These are phyloP conservation scores for Sugiyamaella boreocaroliniensis DNA, from an alignment of 805 yeast species.

Conservation along the genomic window DNA sequence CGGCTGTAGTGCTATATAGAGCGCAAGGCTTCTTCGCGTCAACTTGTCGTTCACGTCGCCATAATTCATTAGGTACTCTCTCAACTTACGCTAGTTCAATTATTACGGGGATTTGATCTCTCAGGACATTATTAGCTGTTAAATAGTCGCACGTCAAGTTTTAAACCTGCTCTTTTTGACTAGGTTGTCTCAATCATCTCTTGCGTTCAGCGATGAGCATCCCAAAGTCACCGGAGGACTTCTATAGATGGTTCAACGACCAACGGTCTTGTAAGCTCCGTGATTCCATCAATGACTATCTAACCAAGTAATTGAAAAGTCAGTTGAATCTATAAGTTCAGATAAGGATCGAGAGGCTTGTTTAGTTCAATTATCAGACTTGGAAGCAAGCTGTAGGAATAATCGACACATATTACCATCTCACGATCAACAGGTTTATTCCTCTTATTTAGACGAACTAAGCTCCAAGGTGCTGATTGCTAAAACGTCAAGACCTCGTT, in stretches of 20 bases:
- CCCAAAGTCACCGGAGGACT: conserved; percentile 7
- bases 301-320: background rate
- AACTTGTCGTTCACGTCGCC: no score
- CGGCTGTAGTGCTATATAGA: no score
- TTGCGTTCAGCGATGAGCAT: background rate
- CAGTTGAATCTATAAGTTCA: background rate
- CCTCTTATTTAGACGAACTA: background rate
- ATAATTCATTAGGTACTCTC: no score
- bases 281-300: background rate
- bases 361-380: conserved; percentile 6
- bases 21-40: no score
- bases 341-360: conserved; percentile 5
- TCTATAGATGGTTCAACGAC: conserved; percentile 14
- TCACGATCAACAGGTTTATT: conserved; percentile 18
- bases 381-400: conserved; percentile 12
- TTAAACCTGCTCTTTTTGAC: no score
- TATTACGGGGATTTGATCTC: no score
- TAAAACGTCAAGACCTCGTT: background rate
- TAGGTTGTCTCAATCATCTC: no score
- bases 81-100: no score
- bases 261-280: conserved; percentile 1
- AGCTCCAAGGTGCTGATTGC: background rate
- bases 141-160: no score
- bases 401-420: conserved; percentile 11
- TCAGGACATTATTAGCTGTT: no score